phyloP scores from a whole-genome alignment of 352 stramenopile genomes.

The Peronospora tabacina region DNA sequence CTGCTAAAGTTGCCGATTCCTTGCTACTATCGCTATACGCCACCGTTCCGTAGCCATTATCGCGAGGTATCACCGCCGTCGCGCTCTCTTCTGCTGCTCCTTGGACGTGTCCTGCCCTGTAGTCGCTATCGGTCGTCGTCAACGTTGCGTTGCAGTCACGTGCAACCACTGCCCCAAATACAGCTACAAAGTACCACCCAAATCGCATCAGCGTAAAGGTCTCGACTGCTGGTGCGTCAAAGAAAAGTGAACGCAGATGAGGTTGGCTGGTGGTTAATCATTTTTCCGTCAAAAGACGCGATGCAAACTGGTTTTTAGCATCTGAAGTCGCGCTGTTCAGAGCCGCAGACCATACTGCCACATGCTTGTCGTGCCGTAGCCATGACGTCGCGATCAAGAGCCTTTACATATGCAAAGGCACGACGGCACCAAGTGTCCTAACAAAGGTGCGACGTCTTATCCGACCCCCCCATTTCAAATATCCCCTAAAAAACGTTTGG shows the following conservation, averaged over 20 bases:
- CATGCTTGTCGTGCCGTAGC: neutral
- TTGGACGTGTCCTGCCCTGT: slow-evolving; percentile 13
- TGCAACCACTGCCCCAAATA: slow-evolving; percentile 3
- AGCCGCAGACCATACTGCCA: too few species aligned
- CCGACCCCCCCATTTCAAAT: neutral
- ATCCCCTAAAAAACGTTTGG: slow-evolving; percentile 28
- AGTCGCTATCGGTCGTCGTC: neutral
- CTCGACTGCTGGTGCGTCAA: too few species aligned
- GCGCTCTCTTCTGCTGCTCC: slow-evolving; percentile 3
- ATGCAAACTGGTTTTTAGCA: too few species aligned
- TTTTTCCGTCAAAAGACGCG: too few species aligned
- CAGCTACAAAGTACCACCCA: slow-evolving; percentile 5
- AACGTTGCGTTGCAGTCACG: slow-evolving; percentile 3
- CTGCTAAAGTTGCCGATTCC: slow-evolving; percentile 8
- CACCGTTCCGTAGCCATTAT: slow-evolving; percentile 31
- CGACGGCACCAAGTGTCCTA: neutral
- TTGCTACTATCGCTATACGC: slow-evolving; percentile 20
- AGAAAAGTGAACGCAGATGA: too few species aligned
- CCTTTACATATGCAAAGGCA: slow-evolving; percentile 29
- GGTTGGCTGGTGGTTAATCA: too few species aligned
- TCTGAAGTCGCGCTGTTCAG: too few species aligned
- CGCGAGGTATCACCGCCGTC: slow-evolving; percentile 13
- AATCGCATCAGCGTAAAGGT: slow-evolving; percentile 7
- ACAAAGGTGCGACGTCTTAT: neutral
- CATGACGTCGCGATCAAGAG: slow-evolving; percentile 1